Conservation (phyloP, 805 yeast species). For the Ogataea thermomethanolica region DNA sequence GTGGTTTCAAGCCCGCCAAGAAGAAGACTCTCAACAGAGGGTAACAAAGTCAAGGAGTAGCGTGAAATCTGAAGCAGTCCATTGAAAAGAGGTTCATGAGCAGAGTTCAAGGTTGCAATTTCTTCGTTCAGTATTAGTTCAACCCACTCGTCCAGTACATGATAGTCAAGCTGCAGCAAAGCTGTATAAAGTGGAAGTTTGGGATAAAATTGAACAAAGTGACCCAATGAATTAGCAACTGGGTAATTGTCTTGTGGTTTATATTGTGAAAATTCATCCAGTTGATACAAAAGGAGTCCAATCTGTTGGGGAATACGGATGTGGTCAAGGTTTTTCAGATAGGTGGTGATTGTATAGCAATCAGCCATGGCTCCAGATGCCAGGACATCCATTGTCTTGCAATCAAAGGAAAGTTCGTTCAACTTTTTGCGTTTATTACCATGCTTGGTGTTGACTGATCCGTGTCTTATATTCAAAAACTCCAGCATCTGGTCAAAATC, state of each 20-base stretch:
- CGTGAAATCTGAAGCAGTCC: slow-evolving; percentile 15
- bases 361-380: slow-evolving; percentile 6
- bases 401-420: slow-evolving; percentile 10
- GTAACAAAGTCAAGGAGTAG: slow-evolving; percentile 5
- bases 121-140: slow-evolving; percentile 5
- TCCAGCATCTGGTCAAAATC: slow-evolving; percentile 12
- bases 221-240: slow-evolving; percentile 3
- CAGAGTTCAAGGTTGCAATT: background rate
- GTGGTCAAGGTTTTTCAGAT: slow-evolving; percentile 9
- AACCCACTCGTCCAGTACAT: slow-evolving; percentile 18
- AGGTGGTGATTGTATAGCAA: slow-evolving; percentile 15
- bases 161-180: slow-evolving; percentile 11
- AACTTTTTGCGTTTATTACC: slow-evolving; percentile 13
- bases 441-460: background rate
- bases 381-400: slow-evolving; percentile 11
- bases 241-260: slow-evolving; percentile 2
- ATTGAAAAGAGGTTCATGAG: slow-evolving; percentile 11
- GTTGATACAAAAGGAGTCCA: slow-evolving; percentile 16
- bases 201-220: slow-evolving; percentile 8
- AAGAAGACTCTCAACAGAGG: slow-evolving; percentile 9
- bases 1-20: slow-evolving; percentile 1
- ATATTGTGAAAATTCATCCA: slow-evolving; percentile 7
- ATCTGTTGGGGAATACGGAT: slow-evolving; percentile 15
- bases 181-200: slow-evolving; percentile 14
- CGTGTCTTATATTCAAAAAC: slow-evolving; percentile 7